These are phyloP conservation scores for Talaromyces proteolyticus DNA, from an alignment of 495 filamentous ascomycete genomes.

Conservation along the genomic window DNA sequence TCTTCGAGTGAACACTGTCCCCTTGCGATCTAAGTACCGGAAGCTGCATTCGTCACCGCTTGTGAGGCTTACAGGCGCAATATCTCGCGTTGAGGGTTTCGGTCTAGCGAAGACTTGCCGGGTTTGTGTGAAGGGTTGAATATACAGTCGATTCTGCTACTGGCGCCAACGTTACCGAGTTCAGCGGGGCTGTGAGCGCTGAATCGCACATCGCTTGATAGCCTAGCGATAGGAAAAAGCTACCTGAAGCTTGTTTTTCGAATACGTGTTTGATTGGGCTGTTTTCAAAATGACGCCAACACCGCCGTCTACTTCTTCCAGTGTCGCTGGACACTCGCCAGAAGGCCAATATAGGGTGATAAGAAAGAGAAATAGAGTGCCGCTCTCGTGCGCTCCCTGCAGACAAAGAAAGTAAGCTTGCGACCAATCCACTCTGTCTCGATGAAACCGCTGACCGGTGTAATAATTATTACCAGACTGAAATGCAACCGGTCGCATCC, in stretches of 20 bases:
- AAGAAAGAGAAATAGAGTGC: constrained; percentile 89
- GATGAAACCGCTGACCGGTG: constrained; percentile 3
- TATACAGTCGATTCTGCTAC: not conserved
- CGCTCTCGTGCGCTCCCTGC: constrained; percentile 90
- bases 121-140: too few relatives aligned
- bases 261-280: not conserved
- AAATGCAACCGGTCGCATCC: constrained; percentile 93
- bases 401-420: constrained; percentile 82
- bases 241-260: not conserved
- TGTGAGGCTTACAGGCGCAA: too few relatives aligned
- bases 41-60: too few relatives aligned
- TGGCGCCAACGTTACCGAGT: not conserved
- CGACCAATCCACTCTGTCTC: not conserved
- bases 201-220: not conserved
- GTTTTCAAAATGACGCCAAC: constrained; percentile 69
- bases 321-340: constrained; percentile 68
- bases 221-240: not conserved
- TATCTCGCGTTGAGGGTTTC: too few relatives aligned
- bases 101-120: not conserved
- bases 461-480: constrained; percentile 39
- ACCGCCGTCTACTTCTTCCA: constrained; percentile 83
- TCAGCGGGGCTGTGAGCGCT: not conserved
- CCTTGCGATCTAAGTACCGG: too few relatives aligned
- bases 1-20: too few relatives aligned
- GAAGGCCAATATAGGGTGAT: constrained; percentile 85